Base-by-base conservation (phyloP, 2,329 filamentous ascomycete genomes). In the Phialophora expanda region DNA sequence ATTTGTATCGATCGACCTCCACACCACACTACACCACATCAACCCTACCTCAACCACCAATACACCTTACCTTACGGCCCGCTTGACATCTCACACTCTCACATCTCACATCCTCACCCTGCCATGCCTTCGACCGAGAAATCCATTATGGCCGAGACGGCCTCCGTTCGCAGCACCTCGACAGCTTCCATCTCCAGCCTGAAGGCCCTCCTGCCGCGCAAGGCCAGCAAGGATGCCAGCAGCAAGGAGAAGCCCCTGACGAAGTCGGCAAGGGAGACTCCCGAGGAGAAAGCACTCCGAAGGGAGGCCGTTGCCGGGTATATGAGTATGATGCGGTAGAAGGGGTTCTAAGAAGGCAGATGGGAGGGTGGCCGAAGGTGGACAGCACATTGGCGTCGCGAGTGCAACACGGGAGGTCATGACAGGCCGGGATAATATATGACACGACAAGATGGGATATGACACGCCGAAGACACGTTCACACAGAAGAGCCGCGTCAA, bases 101-200 rank as follows among this genome's bases (percentile, higher is more conserved):
- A 59, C 26, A 48, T 11, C 17, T 30, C 3, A 44, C 32, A 50
- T 26, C 4, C 4, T 3, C 24, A 24, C 24, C 9, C 14, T 26
- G 50, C 41, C 26, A 59, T 48, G 46, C 41, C n/a, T 24, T 20
- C 56, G 11, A 65, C 54, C 46, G 59, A 66, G 20, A 71, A 69
- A 59, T 41, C 54, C 30, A 58, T 58, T 54, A 24, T 26, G 17
- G 30, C 61, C 46, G 72, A 73, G 20, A 57, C 68, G 7, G 64
- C 71, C 5, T 72, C 71, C 9, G 60, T 72, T 26, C 61, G 56
- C 8, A 71, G 67, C 44, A 72, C 71, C 4, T 71, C 69, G 9
- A 71, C 71, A 4, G 32, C 11, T 11, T 34, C 32, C 38, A 56
- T 70, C 56, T 71, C 71, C 44, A 72, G 69, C 44, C 59, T 72